A percentile compares a stretch with the other conserved stretches of the same genome.
Evolutionary conservation across 495 filamentous ascomycete genomes (phyloP).

Genomic region (Penicillium odoratum): DNA sequence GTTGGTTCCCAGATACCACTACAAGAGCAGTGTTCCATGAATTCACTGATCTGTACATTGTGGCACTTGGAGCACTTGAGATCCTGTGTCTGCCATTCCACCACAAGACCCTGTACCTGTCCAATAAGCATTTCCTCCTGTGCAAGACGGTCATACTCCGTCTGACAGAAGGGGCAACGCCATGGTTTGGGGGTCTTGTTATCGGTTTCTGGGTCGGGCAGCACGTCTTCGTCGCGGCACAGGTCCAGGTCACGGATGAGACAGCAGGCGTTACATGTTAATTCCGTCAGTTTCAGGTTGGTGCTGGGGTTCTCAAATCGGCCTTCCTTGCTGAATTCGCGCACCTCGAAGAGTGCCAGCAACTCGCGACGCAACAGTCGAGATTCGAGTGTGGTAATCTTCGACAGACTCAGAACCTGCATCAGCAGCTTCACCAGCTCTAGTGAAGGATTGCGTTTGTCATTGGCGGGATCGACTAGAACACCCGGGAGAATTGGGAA

Average conservation of each 20-base stretch:
- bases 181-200: constrained; percentile 56
- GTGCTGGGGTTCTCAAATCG: constrained; percentile 83
- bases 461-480: constrained; percentile 54
- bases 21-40: constrained; percentile 96
- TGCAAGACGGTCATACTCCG: constrained; percentile 69
- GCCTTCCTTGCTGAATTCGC: constrained; percentile 87
- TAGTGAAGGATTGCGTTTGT: constrained; percentile 72
- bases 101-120: constrained; percentile 69
- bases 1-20: constrained; percentile 78
- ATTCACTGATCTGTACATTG: constrained; percentile 73
- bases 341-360: constrained; percentile 84
- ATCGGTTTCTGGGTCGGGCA: constrained; percentile 53
- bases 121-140: constrained; percentile 84
- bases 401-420: constrained; percentile 87
- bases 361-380: constrained; percentile 85
- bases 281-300: constrained; percentile 67
- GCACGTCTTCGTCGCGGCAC: constrained; percentile 85
- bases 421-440: constrained; percentile 89
- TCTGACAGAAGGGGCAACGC: constrained; percentile 76
- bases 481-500: constrained; percentile 87
- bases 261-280: constrained; percentile 86
- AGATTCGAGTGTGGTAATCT: constrained; percentile 74
- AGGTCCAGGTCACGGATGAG: constrained; percentile 86
- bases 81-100: constrained; percentile 87
- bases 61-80: constrained; percentile 70